These are phyloP conservation scores for Hyaloperonospora arabidopsidis DNA, from an alignment of 352 stramenopile genomes.

Conservation along the genomic window DNA sequence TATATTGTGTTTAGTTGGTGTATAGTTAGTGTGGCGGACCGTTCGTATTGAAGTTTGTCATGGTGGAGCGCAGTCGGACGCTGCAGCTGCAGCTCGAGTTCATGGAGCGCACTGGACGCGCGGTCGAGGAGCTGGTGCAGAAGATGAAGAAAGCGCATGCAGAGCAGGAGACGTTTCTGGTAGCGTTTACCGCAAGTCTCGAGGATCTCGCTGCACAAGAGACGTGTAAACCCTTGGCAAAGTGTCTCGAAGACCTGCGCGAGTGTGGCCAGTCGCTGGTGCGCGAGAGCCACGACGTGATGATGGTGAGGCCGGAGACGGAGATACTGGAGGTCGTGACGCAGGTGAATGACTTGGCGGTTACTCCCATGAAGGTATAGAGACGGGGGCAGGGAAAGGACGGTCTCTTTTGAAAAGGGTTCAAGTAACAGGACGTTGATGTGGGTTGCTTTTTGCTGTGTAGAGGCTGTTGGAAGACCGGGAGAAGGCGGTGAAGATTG, in stretches of 20 bases:
- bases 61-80: slow-evolving; percentile 40
- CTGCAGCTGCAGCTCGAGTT: slow-evolving; percentile 66
- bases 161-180: slow-evolving; percentile 58
- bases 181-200: slow-evolving; percentile 42
- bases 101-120: slow-evolving; percentile 69
- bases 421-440: not conserved
- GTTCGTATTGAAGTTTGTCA: slow-evolving; percentile 18
- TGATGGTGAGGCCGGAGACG: slow-evolving; percentile 59
- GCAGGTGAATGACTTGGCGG: slow-evolving; percentile 77
- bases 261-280: slow-evolving; percentile 43
- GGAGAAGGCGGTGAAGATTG: slow-evolving; percentile 75
- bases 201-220: slow-evolving; percentile 65
- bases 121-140: slow-evolving; percentile 64
- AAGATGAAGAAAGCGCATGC: slow-evolving; percentile 59
- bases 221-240: slow-evolving; percentile 32
- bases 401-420: not conserved
- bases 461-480: slow-evolving; percentile 73
- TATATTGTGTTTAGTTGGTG: not conserved
- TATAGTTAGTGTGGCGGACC: slow-evolving; percentile 11
- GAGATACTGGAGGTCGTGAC: slow-evolving; percentile 63
- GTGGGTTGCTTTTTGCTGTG: not conserved
- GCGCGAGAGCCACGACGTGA: slow-evolving; percentile 64
- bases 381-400: not conserved
- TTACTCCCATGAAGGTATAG: slow-evolving; percentile 71
- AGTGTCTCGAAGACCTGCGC: slow-evolving; percentile 45